These are phyloP conservation scores for Globisporangium orthogonon DNA, from an alignment of 352 stramenopile genomes.

Conservation along the genomic window DNA sequence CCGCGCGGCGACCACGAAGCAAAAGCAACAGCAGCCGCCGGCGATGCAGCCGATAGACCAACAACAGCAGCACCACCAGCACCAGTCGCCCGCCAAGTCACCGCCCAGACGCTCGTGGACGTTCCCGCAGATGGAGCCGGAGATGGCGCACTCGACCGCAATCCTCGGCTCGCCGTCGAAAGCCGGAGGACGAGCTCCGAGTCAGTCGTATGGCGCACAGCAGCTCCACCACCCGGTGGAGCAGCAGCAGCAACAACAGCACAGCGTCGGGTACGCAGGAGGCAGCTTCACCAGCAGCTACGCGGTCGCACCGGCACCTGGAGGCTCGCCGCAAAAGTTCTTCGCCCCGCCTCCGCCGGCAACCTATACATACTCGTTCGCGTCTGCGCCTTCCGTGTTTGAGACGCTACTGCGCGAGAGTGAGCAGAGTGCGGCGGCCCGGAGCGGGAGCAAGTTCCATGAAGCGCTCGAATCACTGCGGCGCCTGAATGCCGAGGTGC, in stretches of 20 bases:
- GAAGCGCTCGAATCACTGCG: conserved; percentile 35
- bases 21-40: conserved; percentile 5
- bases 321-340: conserved; percentile 9
- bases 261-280: not conserved
- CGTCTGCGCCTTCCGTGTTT: conserved; percentile 34
- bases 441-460: conserved; percentile 24
- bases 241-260: conserved; percentile 14
- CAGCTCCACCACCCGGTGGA: conserved; percentile 5
- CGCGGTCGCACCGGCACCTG: not conserved
- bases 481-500: conserved; percentile 17
- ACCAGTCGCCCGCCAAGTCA: conserved; percentile 11
- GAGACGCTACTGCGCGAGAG: conserved; percentile 37
- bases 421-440: conserved; percentile 17
- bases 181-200: not conserved
- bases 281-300: not conserved
- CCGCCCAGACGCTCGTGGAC: conserved; percentile 4
- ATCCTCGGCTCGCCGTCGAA: conserved; percentile 8
- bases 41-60: not conserved
- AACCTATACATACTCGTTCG: conserved; percentile 13
- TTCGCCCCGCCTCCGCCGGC: not conserved
- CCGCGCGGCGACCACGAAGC: conserved; percentile 5
- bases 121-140: conserved; percentile 8
- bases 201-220: not conserved
- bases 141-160: conserved; percentile 8
- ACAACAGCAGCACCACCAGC: conserved; percentile 1